Evolutionary conservation across 495 filamentous ascomycete species (phyloP), one percentile per base, ranked within the genome.

Genomic region (Daldinia vernicosa): DNA sequence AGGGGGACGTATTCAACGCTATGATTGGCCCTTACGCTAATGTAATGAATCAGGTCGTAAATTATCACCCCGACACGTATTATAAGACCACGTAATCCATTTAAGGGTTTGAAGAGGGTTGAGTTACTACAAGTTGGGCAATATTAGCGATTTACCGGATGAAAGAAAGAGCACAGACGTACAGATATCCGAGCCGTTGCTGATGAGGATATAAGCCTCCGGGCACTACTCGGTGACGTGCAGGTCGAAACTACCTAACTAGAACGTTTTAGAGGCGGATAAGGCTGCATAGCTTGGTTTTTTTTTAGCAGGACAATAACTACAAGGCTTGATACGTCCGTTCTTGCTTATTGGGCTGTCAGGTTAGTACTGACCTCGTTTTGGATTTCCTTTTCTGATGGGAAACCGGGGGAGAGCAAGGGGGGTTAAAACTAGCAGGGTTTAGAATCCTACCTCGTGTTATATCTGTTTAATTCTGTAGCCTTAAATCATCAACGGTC

Each of bases 391-490:
- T 35, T 24, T 47, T 24, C 17, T 12, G 43, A 24, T 8, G 17
- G 19, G 19, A 53, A 53, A 17, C 15, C 0, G 51, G 26, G 24
- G 51, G 15, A n/a, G n/a, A n/a, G 26, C 15, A 32, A 24, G 27
- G 26, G 26, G 57, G 11, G 12, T 19, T 11, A 9, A 66, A 6
- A 28, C 6, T 27, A 32, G 51, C 58, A 62, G 58, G 58, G 66
- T 57, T 58, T 30, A 28, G n/a, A 55, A 68, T 68, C 66, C 66
- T 52, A 62, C 63, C 6, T 67, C 52, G 24, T 45, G 47, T 60
- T 43, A 4, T 14, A 12, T 6, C 27, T 26, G 51, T 17, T 17
- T 24, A 24, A 47, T 24, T 47, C 43, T 47, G 19, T 22, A 47
- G 43, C 43, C 43, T 47, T 47, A 47, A 47, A 47, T 24, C 43